Evolutionary conservation across 768 basidiomycete genomes (phyloP), one percentile per base, ranked within the genome.

Genomic region (Russula vinacea): DNA sequence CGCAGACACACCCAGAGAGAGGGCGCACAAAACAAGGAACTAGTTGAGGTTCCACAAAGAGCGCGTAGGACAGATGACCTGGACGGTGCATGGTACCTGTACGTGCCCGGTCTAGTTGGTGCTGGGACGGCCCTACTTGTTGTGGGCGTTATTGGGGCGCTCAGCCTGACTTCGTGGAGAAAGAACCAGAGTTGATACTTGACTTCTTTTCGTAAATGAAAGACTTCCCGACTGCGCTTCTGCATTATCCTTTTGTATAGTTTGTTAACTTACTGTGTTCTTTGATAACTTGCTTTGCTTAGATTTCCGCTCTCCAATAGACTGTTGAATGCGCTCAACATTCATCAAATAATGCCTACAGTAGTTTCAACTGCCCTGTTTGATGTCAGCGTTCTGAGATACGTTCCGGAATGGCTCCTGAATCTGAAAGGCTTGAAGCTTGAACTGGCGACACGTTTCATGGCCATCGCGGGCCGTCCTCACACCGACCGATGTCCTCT

Each of bases 41-140:
- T 62, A 32, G 54, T 60, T 50, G 51, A 54, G 32, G 59, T 62
- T 40, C 56, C 64, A 19, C 55, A 62, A 56, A 54, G 66, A 78
- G 81, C 62, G 78, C 86, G 63, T 74, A 79, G 69, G 84, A 80
- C 70, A 56, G 83, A 84, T 24, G 85, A 86, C 40, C 78, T 87
- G 44, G 88, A 90, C 60, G 83, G 78, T 73, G 80, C 88, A 26
- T 92, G 90, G 90, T 92, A 90, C 69, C 69, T 92, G 55, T 89
- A 90, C 64, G 76, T 92, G 45, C 90, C 90, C 4, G 86, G 88
- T 29, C 73, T 92, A 66, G 85, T 92, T 8, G 90, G 90, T 10
- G 90, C 90, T 29, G 90, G 90, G n/a, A 91, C 90, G 24, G 90
- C 90, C 50, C 71, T 92, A 60, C 78, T 91, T 49, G 87, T 91